phyloP scores from a whole-genome alignment of 2,329 filamentous ascomycete genomes.

The Scytalidium sp. region DNA sequence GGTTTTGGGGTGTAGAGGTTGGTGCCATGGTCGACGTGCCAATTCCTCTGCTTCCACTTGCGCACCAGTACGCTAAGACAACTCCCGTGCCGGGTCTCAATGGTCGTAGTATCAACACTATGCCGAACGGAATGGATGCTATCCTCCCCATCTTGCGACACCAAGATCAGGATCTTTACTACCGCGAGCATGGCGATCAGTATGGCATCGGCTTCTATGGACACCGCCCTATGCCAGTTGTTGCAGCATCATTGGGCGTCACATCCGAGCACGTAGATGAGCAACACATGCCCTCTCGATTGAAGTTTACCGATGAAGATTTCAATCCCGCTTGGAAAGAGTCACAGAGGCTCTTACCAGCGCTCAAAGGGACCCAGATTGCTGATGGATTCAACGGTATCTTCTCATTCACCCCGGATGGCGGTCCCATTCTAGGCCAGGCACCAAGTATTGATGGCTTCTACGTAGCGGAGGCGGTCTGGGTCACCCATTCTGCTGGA shows the following conservation, averaged over 20 bases:
- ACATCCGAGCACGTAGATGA: conserved; percentile 54
- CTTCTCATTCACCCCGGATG: conserved; percentile 33
- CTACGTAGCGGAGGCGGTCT: conserved; percentile 30
- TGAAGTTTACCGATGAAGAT: conserved; percentile 57
- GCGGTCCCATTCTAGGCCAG: conserved; percentile 28
- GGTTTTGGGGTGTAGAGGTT: conserved; percentile 65
- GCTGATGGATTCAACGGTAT: conserved; percentile 41
- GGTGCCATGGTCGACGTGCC: conserved; percentile 57
- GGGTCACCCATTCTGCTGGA: conserved; percentile 33
- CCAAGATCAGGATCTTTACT: conserved; percentile 63
- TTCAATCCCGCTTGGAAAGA: conserved; percentile 59
- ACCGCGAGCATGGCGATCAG: conserved; percentile 60
- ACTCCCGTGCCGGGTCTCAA: conserved; percentile 44
- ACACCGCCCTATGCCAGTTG: conserved; percentile 58
- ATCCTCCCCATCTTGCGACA: conserved; percentile 56
- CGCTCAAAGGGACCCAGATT: conserved; percentile 46
- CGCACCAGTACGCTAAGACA: conserved; percentile 63
- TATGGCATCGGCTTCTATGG: conserved; percentile 64
- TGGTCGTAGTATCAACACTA: conserved; percentile 32
- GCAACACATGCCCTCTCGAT: conserved; percentile 60
- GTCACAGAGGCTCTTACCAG: conserved; percentile 51
- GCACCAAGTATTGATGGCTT: conserved; percentile 21
- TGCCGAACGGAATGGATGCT: conserved; percentile 42
- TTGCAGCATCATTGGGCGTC: conserved; percentile 49
- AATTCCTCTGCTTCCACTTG: conserved; percentile 58